Conservation (phyloP, 164 flowering plant species). For the Malania oleifera region DNA sequence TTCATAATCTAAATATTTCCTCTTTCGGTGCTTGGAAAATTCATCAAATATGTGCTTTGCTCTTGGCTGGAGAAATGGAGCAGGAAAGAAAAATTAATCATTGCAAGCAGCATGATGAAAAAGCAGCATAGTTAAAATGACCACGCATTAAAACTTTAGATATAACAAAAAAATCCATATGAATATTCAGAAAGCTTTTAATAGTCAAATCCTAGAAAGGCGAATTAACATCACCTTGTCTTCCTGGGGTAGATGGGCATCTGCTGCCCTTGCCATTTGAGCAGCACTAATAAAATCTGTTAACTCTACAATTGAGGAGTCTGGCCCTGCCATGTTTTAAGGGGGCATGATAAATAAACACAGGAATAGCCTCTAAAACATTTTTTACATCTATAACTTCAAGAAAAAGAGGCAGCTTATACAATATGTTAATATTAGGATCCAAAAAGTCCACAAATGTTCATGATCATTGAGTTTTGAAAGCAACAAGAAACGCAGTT, state of each 20-base stretch:
- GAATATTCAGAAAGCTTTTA: not conserved
- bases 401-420: not conserved
- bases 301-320: slow-evolving; percentile 51
- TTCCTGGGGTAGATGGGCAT: slow-evolving; percentile 30
- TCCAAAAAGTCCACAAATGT: not conserved
- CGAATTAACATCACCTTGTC: slow-evolving; percentile 27
- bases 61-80: slow-evolving; percentile 17
- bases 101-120: not conserved
- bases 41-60: not conserved
- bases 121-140: not conserved
- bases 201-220: not conserved
- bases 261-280: slow-evolving; percentile 64
- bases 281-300: slow-evolving; percentile 85
- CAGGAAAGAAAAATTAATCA: not conserved
- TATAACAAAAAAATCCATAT: not conserved
- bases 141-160: not conserved
- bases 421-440: not conserved
- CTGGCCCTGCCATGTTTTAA: slow-evolving; percentile 43
- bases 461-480: not conserved
- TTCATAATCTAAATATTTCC: slow-evolving; percentile 28
- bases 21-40: slow-evolving; percentile 27
- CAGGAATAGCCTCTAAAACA: not conserved
- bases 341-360: not conserved
- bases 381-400: not conserved
- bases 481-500: not conserved